Evolutionary conservation across 2,329 filamentous ascomycete species (phyloP).

Genomic region (Hypoxylon sp.): DNA sequence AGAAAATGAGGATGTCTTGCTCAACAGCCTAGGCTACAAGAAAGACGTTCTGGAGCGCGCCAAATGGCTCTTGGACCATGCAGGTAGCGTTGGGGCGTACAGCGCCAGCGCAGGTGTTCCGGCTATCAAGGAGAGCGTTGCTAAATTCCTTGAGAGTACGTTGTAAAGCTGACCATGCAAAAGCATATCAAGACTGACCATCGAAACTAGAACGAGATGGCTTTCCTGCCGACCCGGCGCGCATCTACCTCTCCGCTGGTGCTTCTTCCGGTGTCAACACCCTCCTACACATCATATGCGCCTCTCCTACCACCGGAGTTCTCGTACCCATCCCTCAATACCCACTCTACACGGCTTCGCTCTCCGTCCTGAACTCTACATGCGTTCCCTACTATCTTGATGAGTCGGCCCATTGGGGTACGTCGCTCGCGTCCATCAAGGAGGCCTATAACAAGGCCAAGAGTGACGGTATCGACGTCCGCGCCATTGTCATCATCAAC

Average conservation of each 20-base stretch:
- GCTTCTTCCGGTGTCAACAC: conserved; percentile 96
- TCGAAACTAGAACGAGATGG: conserved; percentile 78
- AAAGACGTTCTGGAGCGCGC: conserved; percentile 89
- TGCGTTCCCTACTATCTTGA: conserved; percentile 96
- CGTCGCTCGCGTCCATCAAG: conserved; percentile 83
- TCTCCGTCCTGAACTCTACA: conserved; percentile 84
- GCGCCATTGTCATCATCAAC: conserved; percentile 97
- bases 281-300: conserved; percentile 89
- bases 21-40: conserved; percentile 85
- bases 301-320: conserved; percentile 80
- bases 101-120: conserved; percentile 92
- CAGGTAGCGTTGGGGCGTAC: conserved; percentile 95
- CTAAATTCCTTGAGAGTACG: conserved; percentile 88
- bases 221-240: conserved; percentile 81
- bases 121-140: conserved; percentile 88
- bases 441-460: conserved; percentile 79
- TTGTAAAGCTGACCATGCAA: neutral
- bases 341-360: conserved; percentile 94
- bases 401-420: conserved; percentile 88
- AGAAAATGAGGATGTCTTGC: conserved; percentile 83
- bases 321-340: conserved; percentile 98
- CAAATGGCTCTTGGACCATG: conserved; percentile 80
- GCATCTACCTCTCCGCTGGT: conserved; percentile 91
- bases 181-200: conserved; percentile 33
- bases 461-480: conserved; percentile 83